A percentile compares a stretch with the other conserved stretches of the same genome.
Evolutionary conservation across 768 basidiomycete genomes (phyloP).

Genomic region (Chlorophyllum brunneum): DNA sequence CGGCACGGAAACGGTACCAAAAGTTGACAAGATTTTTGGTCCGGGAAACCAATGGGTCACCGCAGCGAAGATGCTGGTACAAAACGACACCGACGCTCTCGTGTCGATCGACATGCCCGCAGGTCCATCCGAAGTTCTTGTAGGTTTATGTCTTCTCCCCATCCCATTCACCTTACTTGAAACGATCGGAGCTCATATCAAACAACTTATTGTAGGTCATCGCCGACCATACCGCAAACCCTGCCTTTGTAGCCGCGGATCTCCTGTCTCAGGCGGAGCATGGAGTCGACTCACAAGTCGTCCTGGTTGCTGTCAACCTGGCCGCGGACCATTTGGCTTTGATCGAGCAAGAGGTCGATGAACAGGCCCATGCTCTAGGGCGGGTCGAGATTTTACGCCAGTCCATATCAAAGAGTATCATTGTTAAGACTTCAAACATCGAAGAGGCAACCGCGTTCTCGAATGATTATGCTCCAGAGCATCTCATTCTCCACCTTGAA

Average conservation of each 20-base stretch:
- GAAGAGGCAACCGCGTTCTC: slow-evolving; percentile 85
- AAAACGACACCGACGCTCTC: slow-evolving; percentile 95
- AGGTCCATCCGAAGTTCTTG: slow-evolving; percentile 95
- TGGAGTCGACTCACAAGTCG: slow-evolving; percentile 96
- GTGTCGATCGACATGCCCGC: slow-evolving; percentile 99
- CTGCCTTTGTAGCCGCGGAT: slow-evolving; percentile 94
- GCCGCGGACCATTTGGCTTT: slow-evolving; percentile 54
- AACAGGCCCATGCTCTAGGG: slow-evolving; percentile 80
- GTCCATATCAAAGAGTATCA: slow-evolving; percentile 87
- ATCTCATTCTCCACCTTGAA: slow-evolving; percentile 87
- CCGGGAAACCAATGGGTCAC: slow-evolving; percentile 99
- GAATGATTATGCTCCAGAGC: slow-evolving; percentile 98
- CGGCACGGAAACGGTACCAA: slow-evolving; percentile 91
- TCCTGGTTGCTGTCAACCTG: slow-evolving; percentile 80
- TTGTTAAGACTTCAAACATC: slow-evolving; percentile 64
- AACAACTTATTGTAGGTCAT: slow-evolving; percentile 66
- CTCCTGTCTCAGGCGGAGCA: slow-evolving; percentile 98
- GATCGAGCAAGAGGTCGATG: slow-evolving; percentile 83
- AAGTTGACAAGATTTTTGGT: slow-evolving; percentile 99
- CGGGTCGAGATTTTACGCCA: slow-evolving; percentile 88
- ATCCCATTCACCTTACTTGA: not conserved
- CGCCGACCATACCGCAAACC: slow-evolving; percentile 81
- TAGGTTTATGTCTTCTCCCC: slow-evolving; percentile 36
- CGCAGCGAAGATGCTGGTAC: slow-evolving; percentile 98
- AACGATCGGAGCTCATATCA: not conserved